Conservation (phyloP, 805 yeast genomes). For the Wickerhamomyces bovis region DNA sequence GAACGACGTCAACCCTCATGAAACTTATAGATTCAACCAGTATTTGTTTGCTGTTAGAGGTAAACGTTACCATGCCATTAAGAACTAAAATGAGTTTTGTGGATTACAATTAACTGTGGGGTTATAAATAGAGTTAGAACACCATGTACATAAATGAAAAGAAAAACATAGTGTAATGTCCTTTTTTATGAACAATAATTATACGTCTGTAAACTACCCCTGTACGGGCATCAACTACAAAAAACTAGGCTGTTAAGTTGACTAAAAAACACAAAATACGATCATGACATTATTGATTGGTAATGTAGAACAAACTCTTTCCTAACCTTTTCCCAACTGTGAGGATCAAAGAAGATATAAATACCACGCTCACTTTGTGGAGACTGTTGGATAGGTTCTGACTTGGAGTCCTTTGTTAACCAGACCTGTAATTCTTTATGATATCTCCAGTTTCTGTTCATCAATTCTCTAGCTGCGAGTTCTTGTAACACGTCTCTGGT, state of each 20-base stretch:
- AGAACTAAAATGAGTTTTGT: neutral
- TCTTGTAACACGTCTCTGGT: conserved; percentile 93
- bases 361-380: conserved; percentile 89
- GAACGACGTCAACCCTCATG: conserved; percentile 88
- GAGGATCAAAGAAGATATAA: conserved; percentile 92
- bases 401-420: conserved; percentile 89
- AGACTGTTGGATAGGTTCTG: conserved; percentile 78
- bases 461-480: conserved; percentile 85
- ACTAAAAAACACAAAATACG: neutral
- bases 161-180: neutral
- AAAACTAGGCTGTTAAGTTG: neutral
- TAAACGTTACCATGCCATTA: conserved; percentile 87
- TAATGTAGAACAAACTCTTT: conserved; percentile 57
- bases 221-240: neutral
- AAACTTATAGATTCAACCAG: conserved; percentile 88
- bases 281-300: conserved; percentile 49
- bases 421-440: conserved; percentile 94
- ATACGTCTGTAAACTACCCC: no score
- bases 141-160: neutral
- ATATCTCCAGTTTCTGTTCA: conserved; percentile 92
- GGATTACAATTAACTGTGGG: neutral
- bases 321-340: conserved; percentile 91
- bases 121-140: neutral
- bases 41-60: conserved; percentile 90
- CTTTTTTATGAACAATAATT: neutral